Conservation (phyloP, 208 protist genomes). For the Naegleria lovaniensis region DNA sequence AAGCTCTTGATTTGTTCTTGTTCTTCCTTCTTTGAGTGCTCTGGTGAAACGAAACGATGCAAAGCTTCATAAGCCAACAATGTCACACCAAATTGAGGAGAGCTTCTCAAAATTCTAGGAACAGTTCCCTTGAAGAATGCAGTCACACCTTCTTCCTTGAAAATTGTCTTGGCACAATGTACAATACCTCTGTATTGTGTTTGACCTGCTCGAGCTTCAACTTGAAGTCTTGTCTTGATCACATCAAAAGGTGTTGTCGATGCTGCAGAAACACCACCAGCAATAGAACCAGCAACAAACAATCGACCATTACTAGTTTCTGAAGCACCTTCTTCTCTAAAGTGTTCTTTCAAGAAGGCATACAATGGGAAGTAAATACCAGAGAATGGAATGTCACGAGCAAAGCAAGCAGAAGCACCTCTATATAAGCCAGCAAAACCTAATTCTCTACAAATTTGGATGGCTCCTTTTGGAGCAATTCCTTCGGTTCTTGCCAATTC, state of each 20-base stretch:
- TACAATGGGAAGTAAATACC: constrained; percentile 59
- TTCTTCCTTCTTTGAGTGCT: constrained; percentile 1
- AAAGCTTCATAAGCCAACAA: constrained; percentile 54
- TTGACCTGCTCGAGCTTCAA: constrained; percentile 51
- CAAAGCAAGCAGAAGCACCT: constrained; percentile 48
- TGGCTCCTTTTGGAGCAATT: constrained; percentile 38
- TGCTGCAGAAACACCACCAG: constrained; percentile 44
- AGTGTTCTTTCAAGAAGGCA: constrained; percentile 43
- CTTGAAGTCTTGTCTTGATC: constrained; percentile 58
- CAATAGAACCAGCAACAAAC: constrained; percentile 48
- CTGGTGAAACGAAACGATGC: not conserved
- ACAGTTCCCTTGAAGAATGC: constrained; percentile 54
- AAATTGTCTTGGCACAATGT: constrained; percentile 45
- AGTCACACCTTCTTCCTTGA: constrained; percentile 42
- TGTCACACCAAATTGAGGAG: constrained; percentile 60
- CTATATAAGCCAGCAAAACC: constrained; percentile 52
- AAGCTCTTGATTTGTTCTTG: not conserved
- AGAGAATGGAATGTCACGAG: constrained; percentile 56
- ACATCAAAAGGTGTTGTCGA: constrained; percentile 54
- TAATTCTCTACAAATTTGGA: constrained; percentile 47
- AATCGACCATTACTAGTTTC: constrained; percentile 37
- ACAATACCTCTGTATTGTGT: constrained; percentile 49
- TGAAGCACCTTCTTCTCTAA: constrained; percentile 30
- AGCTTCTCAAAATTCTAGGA: constrained; percentile 45
- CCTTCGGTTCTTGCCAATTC: constrained; percentile 17